Percentiles rank a stretch among this genome's conserved stretches.
Evolutionary conservation across 805 yeast species (phyloP).

Genomic region (Yamadazyma sp.): DNA sequence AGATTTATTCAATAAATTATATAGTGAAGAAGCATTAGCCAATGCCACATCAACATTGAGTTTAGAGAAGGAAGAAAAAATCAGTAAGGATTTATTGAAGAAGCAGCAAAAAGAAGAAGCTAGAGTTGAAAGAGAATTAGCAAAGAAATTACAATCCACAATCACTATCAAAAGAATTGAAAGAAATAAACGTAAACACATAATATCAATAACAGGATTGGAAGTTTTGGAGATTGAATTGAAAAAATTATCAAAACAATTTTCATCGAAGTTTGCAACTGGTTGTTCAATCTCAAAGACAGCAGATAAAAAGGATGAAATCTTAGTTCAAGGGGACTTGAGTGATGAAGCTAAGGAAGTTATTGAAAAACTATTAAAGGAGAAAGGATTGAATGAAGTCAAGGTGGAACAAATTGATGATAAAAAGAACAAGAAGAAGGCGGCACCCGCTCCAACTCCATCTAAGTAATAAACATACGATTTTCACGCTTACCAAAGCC

Average conservation of each 20-base stretch:
- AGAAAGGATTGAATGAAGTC: conserved; percentile 77
- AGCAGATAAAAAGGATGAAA: conserved; percentile 88
- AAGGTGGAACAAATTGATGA: conserved; percentile 89
- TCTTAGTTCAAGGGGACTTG: conserved; percentile 92
- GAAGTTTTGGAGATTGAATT: conserved; percentile 86
- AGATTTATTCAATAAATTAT: conserved; percentile 56
- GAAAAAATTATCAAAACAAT: conserved; percentile 87
- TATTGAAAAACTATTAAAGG: conserved; percentile 65
- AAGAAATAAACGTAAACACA: conserved; percentile 84
- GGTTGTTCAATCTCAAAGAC: conserved; percentile 91
- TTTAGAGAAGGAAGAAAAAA: conserved; percentile 75
- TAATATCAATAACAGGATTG: conserved; percentile 80
- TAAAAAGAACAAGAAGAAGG: conserved; percentile 59
- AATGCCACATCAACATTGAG: conserved; percentile 60
- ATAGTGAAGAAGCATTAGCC: conserved; percentile 57
- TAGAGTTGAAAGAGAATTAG: conserved; percentile 79
- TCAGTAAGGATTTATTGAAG: conserved; percentile 78
- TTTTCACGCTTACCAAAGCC: too few species aligned
- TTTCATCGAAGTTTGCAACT: conserved; percentile 92
- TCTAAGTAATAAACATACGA: background rate
- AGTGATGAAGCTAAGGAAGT: conserved; percentile 85
- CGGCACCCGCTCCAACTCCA: conserved; percentile 6
- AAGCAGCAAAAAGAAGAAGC: conserved; percentile 84
- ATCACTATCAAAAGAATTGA: conserved; percentile 83
- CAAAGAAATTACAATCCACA: conserved; percentile 74